Conservation (phyloP, 768 basidiomycete genomes). For the Dentipellis fragilis region DNA sequence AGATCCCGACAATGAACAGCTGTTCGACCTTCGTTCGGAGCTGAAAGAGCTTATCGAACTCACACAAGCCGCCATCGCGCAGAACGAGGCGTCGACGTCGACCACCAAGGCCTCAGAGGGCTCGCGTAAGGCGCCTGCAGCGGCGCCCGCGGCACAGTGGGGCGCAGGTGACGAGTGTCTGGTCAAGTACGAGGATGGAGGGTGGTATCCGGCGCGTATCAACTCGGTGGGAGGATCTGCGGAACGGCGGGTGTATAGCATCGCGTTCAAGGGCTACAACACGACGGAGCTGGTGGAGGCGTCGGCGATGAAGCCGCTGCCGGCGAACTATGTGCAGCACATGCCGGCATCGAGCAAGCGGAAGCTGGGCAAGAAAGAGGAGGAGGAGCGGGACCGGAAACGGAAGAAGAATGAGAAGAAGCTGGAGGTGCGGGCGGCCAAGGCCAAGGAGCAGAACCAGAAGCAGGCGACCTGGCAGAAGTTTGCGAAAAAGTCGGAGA, state of each 20-base stretch:
- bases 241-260: constrained; percentile 78
- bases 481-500: constrained; percentile 90
- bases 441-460: constrained; percentile 77
- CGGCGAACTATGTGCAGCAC: constrained; percentile 37
- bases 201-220: constrained; percentile 86
- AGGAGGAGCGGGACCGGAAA: constrained; percentile 81
- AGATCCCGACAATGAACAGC: constrained; percentile 68
- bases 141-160: constrained; percentile 47
- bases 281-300: constrained; percentile 78
- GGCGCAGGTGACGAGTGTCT: constrained; percentile 78
- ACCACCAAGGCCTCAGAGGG: constrained; percentile 32
- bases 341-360: constrained; percentile 51
- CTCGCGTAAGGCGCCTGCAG: constrained; percentile 42
- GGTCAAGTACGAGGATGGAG: constrained; percentile 80
- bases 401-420: constrained; percentile 97
- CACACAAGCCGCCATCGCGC: constrained; percentile 60
- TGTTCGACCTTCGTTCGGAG: constrained; percentile 63
- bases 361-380: constrained; percentile 70
- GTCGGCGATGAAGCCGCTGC: constrained; percentile 60
- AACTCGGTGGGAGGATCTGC: constrained; percentile 73
- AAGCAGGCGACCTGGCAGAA: constrained; percentile 91
- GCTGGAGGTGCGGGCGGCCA: constrained; percentile 68
- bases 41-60: constrained; percentile 78
- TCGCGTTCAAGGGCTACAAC: constrained; percentile 88
- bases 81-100: constrained; percentile 50